These are phyloP conservation scores for Sextonia rubra DNA, from an alignment of 164 flowering plant species.

Conservation along the genomic window DNA sequence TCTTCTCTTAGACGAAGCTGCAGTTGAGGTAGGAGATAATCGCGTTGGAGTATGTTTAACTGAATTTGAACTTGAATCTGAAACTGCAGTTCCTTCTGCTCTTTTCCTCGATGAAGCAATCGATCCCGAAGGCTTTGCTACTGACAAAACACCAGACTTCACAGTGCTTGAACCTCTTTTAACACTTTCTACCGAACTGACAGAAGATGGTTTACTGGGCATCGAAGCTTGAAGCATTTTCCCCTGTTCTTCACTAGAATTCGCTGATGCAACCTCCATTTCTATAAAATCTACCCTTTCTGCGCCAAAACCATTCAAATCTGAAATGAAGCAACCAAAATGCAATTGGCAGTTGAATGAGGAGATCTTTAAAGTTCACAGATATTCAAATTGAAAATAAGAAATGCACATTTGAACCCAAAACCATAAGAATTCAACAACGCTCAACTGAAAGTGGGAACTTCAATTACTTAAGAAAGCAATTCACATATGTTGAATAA, in stretches of 20 bases:
- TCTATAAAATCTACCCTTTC: background rate
- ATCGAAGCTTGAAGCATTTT: conserved; percentile 9
- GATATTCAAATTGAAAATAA: background rate
- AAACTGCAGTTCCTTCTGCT: conserved; percentile 16
- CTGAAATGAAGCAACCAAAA: conserved; percentile 4
- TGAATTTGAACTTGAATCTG: conserved; percentile 12
- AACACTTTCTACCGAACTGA: conserved; percentile 18
- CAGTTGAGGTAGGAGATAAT: conserved; percentile 24
- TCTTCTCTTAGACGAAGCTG: conserved; percentile 48
- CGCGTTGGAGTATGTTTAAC: conserved; percentile 12
- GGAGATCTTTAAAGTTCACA: background rate
- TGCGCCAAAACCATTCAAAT: background rate
- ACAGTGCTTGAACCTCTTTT: conserved; percentile 16
- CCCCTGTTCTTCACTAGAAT: conserved; percentile 13
- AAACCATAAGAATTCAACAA: background rate
- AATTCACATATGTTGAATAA: background rate
- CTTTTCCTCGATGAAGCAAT: conserved; percentile 11
- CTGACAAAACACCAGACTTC: conserved; percentile 15
- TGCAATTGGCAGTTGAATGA: background rate
- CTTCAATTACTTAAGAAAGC: background rate
- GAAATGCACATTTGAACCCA: background rate
- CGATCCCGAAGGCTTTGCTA: conserved; percentile 12
- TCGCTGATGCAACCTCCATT: conserved; percentile 21
- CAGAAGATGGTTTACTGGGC: conserved; percentile 7
- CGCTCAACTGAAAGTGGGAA: background rate